Percentiles rank a stretch among this genome's conserved stretches.
These are phyloP conservation scores for Ensete glaucum DNA, from an alignment of 176 grass and related monocot genomes.

Conservation along the genomic window DNA sequence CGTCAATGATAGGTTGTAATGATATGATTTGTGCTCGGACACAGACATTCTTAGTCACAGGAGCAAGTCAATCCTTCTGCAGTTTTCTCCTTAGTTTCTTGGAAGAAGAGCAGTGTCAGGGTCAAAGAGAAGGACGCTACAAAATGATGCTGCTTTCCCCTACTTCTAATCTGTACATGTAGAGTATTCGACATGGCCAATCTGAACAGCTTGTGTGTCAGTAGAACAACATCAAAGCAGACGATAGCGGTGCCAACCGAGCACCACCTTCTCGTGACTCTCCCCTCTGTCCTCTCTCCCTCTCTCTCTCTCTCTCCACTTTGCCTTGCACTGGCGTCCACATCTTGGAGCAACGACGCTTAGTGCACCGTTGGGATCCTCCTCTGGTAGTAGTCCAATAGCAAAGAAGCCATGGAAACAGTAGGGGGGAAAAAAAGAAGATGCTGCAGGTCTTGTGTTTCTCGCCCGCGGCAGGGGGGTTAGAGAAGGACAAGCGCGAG, in stretches of 20 bases:
- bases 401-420: too few relatives aligned
- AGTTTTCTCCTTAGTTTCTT: constrained; percentile 27
- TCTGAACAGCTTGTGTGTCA: too few relatives aligned
- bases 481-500: constrained; percentile 27
- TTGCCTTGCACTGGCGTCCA: neutral
- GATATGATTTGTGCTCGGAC: constrained; percentile 18
- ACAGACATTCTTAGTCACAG: constrained; percentile 24
- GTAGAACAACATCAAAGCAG: too few relatives aligned
- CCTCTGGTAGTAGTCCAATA: too few relatives aligned
- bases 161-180: neutral
- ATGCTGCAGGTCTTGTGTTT: too few relatives aligned
- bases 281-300: neutral
- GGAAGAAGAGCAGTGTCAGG: constrained; percentile 10
- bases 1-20: neutral
- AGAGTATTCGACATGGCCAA: too few relatives aligned
- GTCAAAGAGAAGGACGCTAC: constrained; percentile 1
- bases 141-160: constrained; percentile 11
- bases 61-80: constrained; percentile 36
- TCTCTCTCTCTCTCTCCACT: constrained; percentile 1
- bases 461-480: neutral
- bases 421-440: too few relatives aligned
- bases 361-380: too few relatives aligned
- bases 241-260: too few relatives aligned
- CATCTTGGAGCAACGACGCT: neutral
- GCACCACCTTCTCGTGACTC: neutral